These are phyloP conservation scores for Claviceps pusilla DNA, from an alignment of 2,329 filamentous ascomycete species.

Conservation along the genomic window DNA sequence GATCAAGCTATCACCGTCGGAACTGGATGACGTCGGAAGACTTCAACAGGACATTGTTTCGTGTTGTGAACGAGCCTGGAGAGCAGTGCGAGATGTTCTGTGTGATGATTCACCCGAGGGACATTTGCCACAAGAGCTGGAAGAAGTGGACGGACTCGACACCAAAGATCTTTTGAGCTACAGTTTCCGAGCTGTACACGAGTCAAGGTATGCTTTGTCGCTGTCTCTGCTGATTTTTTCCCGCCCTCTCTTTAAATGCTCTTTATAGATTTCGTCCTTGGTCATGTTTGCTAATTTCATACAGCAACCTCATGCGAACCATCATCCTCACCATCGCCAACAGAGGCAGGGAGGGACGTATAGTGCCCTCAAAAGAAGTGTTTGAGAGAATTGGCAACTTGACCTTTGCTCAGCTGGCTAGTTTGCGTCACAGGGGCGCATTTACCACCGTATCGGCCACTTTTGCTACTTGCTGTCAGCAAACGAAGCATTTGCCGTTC, in stretches of 20 bases:
- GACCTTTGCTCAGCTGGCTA: slow-evolving; percentile 69
- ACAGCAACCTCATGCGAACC: slow-evolving; percentile 55
- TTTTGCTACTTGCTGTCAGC: slow-evolving; percentile 64
- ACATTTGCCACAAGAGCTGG: slow-evolving; percentile 61
- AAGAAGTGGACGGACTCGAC: slow-evolving; percentile 54
- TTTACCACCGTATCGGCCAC: slow-evolving; percentile 87
- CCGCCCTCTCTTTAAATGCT: too few species aligned
- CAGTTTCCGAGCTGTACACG: slow-evolving; percentile 87
- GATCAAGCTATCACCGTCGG: slow-evolving; percentile 21
- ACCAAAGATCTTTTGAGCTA: slow-evolving; percentile 88
- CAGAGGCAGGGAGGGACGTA: slow-evolving; percentile 24
- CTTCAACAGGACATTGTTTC: slow-evolving; percentile 42
- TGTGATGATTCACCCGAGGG: slow-evolving; percentile 94
- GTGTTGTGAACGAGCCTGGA: slow-evolving; percentile 60
- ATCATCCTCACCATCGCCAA: slow-evolving; percentile 41
- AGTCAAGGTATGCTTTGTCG: slow-evolving; percentile 54
- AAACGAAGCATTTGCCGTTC: slow-evolving; percentile 34
- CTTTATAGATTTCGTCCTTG: neutral
- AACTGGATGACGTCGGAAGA: slow-evolving; percentile 20
- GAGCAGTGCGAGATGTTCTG: slow-evolving; percentile 57
- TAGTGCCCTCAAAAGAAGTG: slow-evolving; percentile 35
- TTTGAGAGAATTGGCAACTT: slow-evolving; percentile 56
- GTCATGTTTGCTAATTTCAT: neutral
- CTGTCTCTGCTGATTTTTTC: neutral
- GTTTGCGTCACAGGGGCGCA: slow-evolving; percentile 75